Evolutionary conservation across 495 filamentous ascomycete species (phyloP).

Genomic region (Penicillium silybi): DNA sequence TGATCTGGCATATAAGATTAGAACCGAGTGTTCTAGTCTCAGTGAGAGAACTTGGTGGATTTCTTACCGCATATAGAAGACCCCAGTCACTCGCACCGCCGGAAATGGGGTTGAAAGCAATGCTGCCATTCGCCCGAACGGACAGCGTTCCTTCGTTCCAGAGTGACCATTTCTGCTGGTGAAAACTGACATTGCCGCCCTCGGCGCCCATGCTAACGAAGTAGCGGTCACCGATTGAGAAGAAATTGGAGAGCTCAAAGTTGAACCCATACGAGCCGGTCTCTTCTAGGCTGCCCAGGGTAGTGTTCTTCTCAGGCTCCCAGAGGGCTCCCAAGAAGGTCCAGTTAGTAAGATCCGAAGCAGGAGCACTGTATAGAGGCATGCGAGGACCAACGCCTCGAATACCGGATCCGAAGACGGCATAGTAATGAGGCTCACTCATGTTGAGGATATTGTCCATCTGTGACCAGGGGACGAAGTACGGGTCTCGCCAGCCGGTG

Average conservation of each 20-base stretch:
- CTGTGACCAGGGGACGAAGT: slow-evolving; percentile 7
- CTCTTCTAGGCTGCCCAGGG: slow-evolving; percentile 8
- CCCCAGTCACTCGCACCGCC: slow-evolving; percentile 16
- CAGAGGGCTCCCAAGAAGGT: slow-evolving; percentile 16
- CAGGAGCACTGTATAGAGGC: slow-evolving; percentile 10
- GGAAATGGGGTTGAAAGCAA: slow-evolving; percentile 11
- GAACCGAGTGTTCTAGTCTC: background rate
- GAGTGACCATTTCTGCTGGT: slow-evolving; percentile 11
- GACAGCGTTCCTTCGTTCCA: slow-evolving; percentile 17
- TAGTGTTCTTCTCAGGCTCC: slow-evolving; percentile 13
- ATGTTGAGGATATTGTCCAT: slow-evolving; percentile 7
- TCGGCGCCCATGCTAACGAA: slow-evolving; percentile 18
- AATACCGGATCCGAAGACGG: slow-evolving; percentile 16
- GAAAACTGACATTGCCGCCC: slow-evolving; percentile 15
- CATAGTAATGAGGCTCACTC: slow-evolving; percentile 14
- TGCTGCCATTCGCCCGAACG: slow-evolving; percentile 10
- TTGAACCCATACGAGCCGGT: slow-evolving; percentile 16
- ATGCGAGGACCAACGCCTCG: slow-evolving; percentile 13
- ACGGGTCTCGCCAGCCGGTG: slow-evolving; percentile 20
- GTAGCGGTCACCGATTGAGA: slow-evolving; percentile 11
- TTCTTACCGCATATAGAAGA: slow-evolving; percentile 14
- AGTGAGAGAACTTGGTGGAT: too few species aligned
- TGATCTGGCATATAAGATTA: background rate
- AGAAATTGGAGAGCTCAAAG: slow-evolving; percentile 18
- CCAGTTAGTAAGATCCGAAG: slow-evolving; percentile 14